Base-by-base conservation (phyloP, 306 rosid genomes). In the Fragaria nilgerrensis region DNA sequence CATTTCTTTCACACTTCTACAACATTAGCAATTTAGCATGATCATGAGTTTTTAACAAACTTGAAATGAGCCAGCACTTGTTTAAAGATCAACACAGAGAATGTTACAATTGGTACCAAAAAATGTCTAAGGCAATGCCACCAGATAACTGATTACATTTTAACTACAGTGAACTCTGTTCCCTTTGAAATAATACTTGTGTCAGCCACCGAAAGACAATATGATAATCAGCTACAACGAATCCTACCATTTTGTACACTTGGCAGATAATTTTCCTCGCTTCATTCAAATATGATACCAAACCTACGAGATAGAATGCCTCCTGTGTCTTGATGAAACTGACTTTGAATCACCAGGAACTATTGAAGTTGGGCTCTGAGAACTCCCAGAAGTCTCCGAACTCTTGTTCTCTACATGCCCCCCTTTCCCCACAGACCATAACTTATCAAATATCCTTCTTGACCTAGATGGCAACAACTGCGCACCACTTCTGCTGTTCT, bases 331-430 rank as follows among this genome's bases (percentile, higher is more conserved):
- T 72, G 96, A 77, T 64, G 96, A 88, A 69, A 90, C 86, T 16
- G 90, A 91, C 80, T 96, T 96, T 65, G 85, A 78, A 55, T 92
- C 91, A 36, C 92, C 93, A 25, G 88, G 91, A 75, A 75, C 91
- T 43, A 88, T n/a, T 55, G 97, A 95, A 61, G 91, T 89, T 27
- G 96, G 99, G 76, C 98, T 92, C 78, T 92, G 93, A 61, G 99
- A 96, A 81, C 98, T 93, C 72, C 88, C 98, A 8, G 99, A 96
- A 6, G 98, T 92, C 77, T 96, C 98, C 0, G 97, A 89, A 75
- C 98, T 90, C 84, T 77, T 88, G 72, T 90, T 89, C 61, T 85
- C 99, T 59, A 87, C 97, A 5, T 87, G 88, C 39, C 90, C 93
- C 48, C 90, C 94, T 72, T 91, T 95, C 11, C 93, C 98, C 17